A percentile compares a stretch with the other conserved stretches of the same genome.
Conservation (phyloP, 495 filamentous ascomycete species). For the Aspergillus diversus region DNA sequence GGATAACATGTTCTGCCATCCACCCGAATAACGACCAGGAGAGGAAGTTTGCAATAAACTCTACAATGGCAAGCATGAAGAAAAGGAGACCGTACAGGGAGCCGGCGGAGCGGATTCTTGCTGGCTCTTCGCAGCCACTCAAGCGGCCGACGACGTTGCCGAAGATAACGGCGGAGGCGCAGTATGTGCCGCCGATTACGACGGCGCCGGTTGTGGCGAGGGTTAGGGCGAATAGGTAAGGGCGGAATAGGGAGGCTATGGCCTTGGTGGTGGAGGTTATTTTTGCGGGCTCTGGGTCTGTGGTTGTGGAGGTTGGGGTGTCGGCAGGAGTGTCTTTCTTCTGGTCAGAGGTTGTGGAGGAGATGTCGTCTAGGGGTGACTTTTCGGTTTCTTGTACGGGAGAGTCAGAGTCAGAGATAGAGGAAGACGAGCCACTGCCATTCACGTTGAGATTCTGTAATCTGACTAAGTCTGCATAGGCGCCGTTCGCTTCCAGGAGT, state of each 20-base stretch:
- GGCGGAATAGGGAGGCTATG: not conserved
- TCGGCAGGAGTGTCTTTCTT: no score
- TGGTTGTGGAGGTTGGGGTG: no score
- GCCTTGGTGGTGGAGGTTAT: no score
- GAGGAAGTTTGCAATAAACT: conserved; percentile 49
- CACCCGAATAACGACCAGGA: conserved; percentile 50
- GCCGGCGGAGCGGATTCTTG: conserved; percentile 38
- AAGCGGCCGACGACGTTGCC: conserved; percentile 47
- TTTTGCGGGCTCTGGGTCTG: no score
- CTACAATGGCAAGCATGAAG: conserved; percentile 52
- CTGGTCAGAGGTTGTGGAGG: no score
- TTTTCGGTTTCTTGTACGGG: no score
- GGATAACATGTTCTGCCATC: conserved; percentile 53
- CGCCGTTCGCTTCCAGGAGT: no score
- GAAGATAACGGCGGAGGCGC: conserved; percentile 45
- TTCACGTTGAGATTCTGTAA: no score
- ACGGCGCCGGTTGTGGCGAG: not conserved
- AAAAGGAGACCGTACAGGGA: conserved; percentile 54
- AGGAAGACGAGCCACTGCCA: no score
- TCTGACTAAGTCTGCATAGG: no score
- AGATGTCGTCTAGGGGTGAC: no score
- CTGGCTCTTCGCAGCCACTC: conserved; percentile 40
- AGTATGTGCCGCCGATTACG: conserved; percentile 25
- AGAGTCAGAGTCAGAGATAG: no score
- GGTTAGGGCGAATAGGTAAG: not conserved